Evolutionary conservation across 2,329 filamentous ascomycete species (phyloP).

Genomic region (Truncatella angustata): DNA sequence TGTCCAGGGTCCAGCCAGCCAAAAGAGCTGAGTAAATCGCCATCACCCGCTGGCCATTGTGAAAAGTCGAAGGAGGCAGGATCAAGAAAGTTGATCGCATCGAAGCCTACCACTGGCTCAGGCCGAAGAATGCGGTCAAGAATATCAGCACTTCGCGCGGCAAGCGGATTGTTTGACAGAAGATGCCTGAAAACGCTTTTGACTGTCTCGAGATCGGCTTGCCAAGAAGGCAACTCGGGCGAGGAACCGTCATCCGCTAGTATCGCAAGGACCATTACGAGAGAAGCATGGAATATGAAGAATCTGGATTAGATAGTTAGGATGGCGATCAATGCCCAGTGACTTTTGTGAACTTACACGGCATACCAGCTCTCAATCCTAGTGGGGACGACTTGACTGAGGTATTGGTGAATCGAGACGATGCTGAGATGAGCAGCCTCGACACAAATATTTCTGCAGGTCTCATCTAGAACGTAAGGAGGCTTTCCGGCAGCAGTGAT

Average conservation of each 20-base stretch:
- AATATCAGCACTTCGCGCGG: slow-evolving; percentile 26
- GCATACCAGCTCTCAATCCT: slow-evolving; percentile 31
- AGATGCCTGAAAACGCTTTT: slow-evolving; percentile 21
- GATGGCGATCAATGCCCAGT: not conserved
- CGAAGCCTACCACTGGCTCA: slow-evolving; percentile 11
- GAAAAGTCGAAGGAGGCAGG: slow-evolving; percentile 23
- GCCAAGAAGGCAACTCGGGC: slow-evolving; percentile 22
- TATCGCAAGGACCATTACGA: slow-evolving; percentile 27
- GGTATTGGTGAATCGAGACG: slow-evolving; percentile 22
- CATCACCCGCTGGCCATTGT: slow-evolving; percentile 19
- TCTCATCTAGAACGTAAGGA: slow-evolving; percentile 17
- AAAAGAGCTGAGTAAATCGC: slow-evolving; percentile 20
- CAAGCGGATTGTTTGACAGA: slow-evolving; percentile 22
- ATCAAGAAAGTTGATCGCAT: slow-evolving; percentile 15
- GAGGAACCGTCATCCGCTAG: slow-evolving; percentile 24
- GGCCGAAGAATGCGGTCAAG: slow-evolving; percentile 23
- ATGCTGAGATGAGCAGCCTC: slow-evolving; percentile 26
- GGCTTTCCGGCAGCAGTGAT: not conserved
- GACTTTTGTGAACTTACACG: too few relatives aligned
- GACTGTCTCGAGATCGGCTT: slow-evolving; percentile 25
- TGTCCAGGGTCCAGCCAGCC: slow-evolving; percentile 19
- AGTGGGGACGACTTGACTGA: slow-evolving; percentile 16
- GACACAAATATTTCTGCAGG: slow-evolving; percentile 22
- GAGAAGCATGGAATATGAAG: slow-evolving; percentile 31
- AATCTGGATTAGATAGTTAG: slow-evolving; percentile 17